phyloP scores from a whole-genome alignment of 75 land plant species.

The Isoetes taiwanensis region DNA sequence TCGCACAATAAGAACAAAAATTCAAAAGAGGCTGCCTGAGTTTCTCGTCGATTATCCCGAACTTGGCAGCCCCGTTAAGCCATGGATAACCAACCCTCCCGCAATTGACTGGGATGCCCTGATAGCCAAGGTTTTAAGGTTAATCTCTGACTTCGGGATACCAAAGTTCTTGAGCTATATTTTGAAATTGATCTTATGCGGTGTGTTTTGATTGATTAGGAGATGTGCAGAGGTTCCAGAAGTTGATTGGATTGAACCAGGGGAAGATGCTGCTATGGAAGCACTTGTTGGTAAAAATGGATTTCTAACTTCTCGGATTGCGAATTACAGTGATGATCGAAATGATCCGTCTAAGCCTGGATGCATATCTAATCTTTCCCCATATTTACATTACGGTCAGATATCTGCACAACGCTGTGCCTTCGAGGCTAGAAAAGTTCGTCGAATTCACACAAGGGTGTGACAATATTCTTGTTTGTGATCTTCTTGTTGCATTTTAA shows the following conservation, averaged over 20 bases:
- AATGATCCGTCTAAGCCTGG: slow-evolving; percentile 79
- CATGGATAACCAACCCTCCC: slow-evolving; percentile 31
- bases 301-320: slow-evolving; percentile 55
- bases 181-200: background rate
- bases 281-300: slow-evolving; percentile 60
- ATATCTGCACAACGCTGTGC: slow-evolving; percentile 93
- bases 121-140: slow-evolving; percentile 57
- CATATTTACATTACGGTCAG: slow-evolving; percentile 91
- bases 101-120: slow-evolving; percentile 67
- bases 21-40: slow-evolving; percentile 62
- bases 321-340: slow-evolving; percentile 44
- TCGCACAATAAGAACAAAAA: slow-evolving; percentile 68
- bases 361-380: slow-evolving; percentile 73
- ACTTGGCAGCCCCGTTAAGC: slow-evolving; percentile 13
- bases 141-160: background rate
- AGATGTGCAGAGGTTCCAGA: slow-evolving; percentile 90
- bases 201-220: slow-evolving; percentile 18
- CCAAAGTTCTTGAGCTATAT: background rate
- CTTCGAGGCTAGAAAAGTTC: slow-evolving; percentile 46
- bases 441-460: slow-evolving; percentile 64
- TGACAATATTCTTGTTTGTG: background rate
- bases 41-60: slow-evolving; percentile 63
- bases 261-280: slow-evolving; percentile 82
- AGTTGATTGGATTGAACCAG: slow-evolving; percentile 78
- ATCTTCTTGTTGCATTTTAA: background rate